Evolutionary conservation across 352 stramenopile genomes (phyloP), one percentile per base, ranked within the genome.

Genomic region (Phytophthora colocasiae): DNA sequence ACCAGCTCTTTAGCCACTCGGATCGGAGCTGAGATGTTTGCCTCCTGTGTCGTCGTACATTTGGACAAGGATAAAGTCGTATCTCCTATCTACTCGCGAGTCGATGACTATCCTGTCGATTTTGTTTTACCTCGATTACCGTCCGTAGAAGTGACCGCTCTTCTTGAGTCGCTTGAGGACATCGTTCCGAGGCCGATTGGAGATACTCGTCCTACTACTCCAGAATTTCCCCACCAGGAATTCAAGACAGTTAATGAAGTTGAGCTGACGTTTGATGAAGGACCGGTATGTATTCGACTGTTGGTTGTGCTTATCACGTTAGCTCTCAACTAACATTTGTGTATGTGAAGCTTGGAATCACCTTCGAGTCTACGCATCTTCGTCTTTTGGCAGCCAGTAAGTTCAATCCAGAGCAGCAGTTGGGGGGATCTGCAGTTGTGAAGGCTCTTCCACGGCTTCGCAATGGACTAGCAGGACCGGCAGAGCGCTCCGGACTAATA

Each of bases 21-120:
- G 2, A 78, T 88, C 14, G 86, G 81, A 24, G 76, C 83, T 12
- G 86, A 96, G 56, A 84, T 86, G 39, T 92, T 96, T 65, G 76
- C 83, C 0, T 93, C 86, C 0, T 96, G 85, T 46, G 85, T 95
- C 10, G 81, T 95, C 34, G 79, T 96, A 9, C 87, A 96, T 57
- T 63, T 96, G 12, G 88, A 96, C 62, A 92, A 92, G 56, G 75
- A 96, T 63, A 91, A 93, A 45, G 86, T 95, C 31, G 85, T 94
- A 31, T 84, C 79, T 4, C 86, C 86, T 0, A 89, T 92, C 32
- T 82, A 78, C 58, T 85, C 80, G 7, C 73, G 72, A 3, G 57
- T 80, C 14, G 81, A 92, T 36, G 76, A 69, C 39, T 66, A 66
- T n/a, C 78, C 72, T 24, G 63, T 89, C 27, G 82, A 90, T 54